phyloP scores from a whole-genome alignment of 225 moss, liverwort and hornwort genomes.

The Antitrichia curtipendula region DNA sequence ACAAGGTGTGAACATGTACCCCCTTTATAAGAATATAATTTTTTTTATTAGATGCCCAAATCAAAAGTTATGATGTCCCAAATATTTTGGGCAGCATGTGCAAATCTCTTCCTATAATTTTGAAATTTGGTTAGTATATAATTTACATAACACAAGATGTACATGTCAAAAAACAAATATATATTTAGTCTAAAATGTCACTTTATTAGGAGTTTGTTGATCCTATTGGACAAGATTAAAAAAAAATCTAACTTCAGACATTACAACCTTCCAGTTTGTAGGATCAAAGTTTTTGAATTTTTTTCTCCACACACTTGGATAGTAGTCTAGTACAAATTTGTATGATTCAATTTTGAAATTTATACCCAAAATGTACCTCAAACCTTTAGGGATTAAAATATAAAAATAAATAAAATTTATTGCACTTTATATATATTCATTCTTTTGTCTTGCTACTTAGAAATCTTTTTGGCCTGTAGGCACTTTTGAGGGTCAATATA shows the following conservation, averaged over 20 bases:
- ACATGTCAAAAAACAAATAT: background rate
- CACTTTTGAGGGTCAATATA: too few relatives aligned
- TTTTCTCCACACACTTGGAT: rapidly evolving
- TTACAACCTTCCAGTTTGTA: background rate
- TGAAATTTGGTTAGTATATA: background rate
- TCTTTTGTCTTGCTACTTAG: background rate
- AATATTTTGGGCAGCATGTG: background rate
- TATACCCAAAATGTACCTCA: background rate
- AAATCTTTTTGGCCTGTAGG: too few relatives aligned
- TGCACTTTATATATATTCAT: background rate
- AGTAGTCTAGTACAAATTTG: background rate
- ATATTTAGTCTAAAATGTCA: background rate
- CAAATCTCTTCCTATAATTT: background rate
- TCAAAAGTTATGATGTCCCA: background rate
- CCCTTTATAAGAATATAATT: rapidly evolving
- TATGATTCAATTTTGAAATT: background rate
- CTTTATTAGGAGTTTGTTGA: background rate
- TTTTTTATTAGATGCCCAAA: rapidly evolving
- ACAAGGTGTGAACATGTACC: background rate
- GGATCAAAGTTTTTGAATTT: background rate
- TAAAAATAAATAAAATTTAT: background rate
- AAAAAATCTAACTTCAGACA: background rate
- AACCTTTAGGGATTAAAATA: background rate
- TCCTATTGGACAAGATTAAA: background rate
- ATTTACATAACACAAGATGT: background rate